Evolutionary conservation across 768 basidiomycete species (phyloP).

Genomic region (Mycena indigotica): DNA sequence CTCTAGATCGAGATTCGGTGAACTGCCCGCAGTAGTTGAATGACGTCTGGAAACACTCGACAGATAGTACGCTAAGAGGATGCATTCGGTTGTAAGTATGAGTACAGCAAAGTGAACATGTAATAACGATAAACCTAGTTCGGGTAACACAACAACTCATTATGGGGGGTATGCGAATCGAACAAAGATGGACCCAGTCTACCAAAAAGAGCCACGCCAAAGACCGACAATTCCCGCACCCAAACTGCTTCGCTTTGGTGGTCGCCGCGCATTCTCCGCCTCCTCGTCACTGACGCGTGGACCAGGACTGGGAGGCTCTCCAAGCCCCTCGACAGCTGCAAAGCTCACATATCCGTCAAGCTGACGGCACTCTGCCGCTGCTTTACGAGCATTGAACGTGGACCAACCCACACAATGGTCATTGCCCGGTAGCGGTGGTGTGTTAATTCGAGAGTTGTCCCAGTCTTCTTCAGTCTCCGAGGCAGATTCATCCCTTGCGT

Average conservation of each 20-base stretch:
- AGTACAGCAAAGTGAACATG: too few relatives aligned
- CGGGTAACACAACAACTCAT: too few relatives aligned
- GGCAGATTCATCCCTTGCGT: conserved; percentile 12
- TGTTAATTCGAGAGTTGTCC: background rate
- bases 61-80: too few relatives aligned
- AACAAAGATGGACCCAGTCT: too few relatives aligned
- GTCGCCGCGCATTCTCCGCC: background rate
- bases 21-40: too few relatives aligned
- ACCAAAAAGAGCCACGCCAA: conserved; percentile 21
- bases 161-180: too few relatives aligned
- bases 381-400: conserved; percentile 64
- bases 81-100: too few relatives aligned
- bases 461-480: conserved; percentile 3
- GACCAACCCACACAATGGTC: conserved; percentile 6
- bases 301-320: conserved; percentile 46
- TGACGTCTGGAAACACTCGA: too few relatives aligned
- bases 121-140: too few relatives aligned
- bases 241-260: conserved; percentile 12
- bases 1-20: too few relatives aligned
- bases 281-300: too few relatives aligned
- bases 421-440: background rate
- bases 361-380: conserved; percentile 56
- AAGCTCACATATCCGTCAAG: conserved; percentile 72
- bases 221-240: conserved; percentile 16
- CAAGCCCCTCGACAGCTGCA: conserved; percentile 65